Evolutionary conservation across 371 early-diverging fungal species (phyloP).

Genomic region (Gilbertella persicaria): DNA sequence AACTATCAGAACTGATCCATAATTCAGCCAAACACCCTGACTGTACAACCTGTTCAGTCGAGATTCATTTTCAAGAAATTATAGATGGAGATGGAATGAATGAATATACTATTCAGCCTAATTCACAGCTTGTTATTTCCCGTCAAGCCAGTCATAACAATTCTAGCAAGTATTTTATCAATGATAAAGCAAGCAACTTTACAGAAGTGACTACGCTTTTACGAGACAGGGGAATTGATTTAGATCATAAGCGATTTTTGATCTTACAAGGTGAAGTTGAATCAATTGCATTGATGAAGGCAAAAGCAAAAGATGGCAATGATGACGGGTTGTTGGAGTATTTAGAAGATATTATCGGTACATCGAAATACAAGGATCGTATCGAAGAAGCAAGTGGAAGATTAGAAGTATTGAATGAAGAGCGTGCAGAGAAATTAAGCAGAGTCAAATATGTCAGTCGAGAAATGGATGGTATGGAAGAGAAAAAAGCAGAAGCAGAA

Average conservation of each 20-base stretch:
- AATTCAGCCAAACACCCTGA: slow-evolving; percentile 80
- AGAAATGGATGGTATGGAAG: slow-evolving; percentile 79
- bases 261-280: slow-evolving; percentile 99
- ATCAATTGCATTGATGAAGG: slow-evolving; percentile 98
- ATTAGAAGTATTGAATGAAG: slow-evolving; percentile 77
- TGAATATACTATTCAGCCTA: slow-evolving; percentile 65
- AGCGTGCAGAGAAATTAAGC: slow-evolving; percentile 80
- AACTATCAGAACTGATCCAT: slow-evolving; percentile 96
- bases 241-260: slow-evolving; percentile 99
- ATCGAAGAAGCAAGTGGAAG: slow-evolving; percentile 77
- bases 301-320: slow-evolving; percentile 89
- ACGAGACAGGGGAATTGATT: slow-evolving; percentile 90
- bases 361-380: slow-evolving; percentile 83
- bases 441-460: slow-evolving; percentile 86
- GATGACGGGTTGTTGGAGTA: slow-evolving; percentile 99
- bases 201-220: slow-evolving; percentile 89
- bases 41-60: slow-evolving; percentile 82
- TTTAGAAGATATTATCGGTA: slow-evolving; percentile 99
- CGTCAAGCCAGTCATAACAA: slow-evolving; percentile 80
- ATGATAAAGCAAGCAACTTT: slow-evolving; percentile 72
- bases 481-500: slow-evolving; percentile 83
- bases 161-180: slow-evolving; percentile 80
- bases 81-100: slow-evolving; percentile 68
- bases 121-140: slow-evolving; percentile 77
- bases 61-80: slow-evolving; percentile 95